Evolutionary conservation across 371 early-diverging fungal genomes (phyloP).

Genomic region (Choanephora cucurbitarum): DNA sequence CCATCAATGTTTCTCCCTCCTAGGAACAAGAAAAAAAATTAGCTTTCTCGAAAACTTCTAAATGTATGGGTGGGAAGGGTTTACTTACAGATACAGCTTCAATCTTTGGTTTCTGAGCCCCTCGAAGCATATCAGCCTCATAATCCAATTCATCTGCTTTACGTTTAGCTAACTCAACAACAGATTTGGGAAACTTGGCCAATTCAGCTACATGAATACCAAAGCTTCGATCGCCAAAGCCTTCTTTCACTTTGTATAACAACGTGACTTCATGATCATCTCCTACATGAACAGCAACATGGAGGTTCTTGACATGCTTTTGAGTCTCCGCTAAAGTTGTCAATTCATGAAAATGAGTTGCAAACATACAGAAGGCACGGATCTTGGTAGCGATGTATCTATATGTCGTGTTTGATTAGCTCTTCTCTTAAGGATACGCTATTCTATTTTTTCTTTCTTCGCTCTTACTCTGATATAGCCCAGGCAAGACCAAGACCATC

Average conservation of each 20-base stretch:
- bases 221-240: slow-evolving; percentile 96
- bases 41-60: too few relatives aligned
- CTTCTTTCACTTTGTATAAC: slow-evolving; percentile 85
- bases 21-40: not conserved
- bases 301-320: slow-evolving; percentile 80
- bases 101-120: not conserved
- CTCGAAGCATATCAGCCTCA: slow-evolving; percentile 17
- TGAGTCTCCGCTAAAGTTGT: slow-evolving; percentile 77
- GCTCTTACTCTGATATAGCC: slow-evolving; percentile 92
- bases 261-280: slow-evolving; percentile 72
- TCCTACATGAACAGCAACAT: slow-evolving; percentile 80
- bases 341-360: slow-evolving; percentile 98
- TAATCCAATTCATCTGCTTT: slow-evolving; percentile 89
- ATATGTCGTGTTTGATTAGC: too few relatives aligned
- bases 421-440: too few relatives aligned
- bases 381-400: slow-evolving; percentile 83
- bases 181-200: slow-evolving; percentile 90
- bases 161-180: slow-evolving; percentile 82
- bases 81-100: slow-evolving; percentile 6
- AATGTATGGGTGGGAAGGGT: too few relatives aligned
- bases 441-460: too few relatives aligned
- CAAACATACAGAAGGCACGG: slow-evolving; percentile 85
- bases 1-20: slow-evolving; percentile 11
- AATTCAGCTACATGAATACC: slow-evolving; percentile 98
- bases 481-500: slow-evolving; percentile 98